These are phyloP conservation scores for Pythium dissotocum DNA, from an alignment of 352 stramenopile genomes.

Conservation along the genomic window DNA sequence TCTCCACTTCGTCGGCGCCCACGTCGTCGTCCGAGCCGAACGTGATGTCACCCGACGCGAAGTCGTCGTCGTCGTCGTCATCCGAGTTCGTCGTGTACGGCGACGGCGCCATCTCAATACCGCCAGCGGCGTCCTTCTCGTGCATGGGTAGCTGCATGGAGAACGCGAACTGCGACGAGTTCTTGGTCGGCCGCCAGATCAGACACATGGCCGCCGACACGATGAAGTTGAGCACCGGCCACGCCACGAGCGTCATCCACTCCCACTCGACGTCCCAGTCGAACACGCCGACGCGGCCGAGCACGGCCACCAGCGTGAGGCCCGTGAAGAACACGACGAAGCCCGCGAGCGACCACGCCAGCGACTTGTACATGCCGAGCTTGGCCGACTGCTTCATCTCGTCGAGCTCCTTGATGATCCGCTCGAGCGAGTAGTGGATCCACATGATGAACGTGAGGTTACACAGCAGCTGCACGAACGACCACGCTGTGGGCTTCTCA, in stretches of 20 bases:
- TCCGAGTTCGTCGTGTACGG: constrained; percentile 59
- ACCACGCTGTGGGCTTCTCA: constrained; percentile 79
- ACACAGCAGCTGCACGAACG: constrained; percentile 83
- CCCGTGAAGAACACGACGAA: constrained; percentile 91
- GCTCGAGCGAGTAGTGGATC: constrained; percentile 88
- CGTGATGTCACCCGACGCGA: constrained; percentile 36
- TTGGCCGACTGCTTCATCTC: constrained; percentile 91
- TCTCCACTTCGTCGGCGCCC: constrained; percentile 40
- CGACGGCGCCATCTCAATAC: constrained; percentile 57
- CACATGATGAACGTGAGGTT: constrained; percentile 91
- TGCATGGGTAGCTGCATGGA: constrained; percentile 85
- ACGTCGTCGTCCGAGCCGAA: constrained; percentile 57
- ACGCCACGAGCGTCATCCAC: constrained; percentile 91
- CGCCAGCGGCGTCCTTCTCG: constrained; percentile 44
- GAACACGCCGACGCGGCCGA: constrained; percentile 80
- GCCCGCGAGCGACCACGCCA: constrained; percentile 72
- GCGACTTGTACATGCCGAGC: constrained; percentile 85
- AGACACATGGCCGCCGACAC: constrained; percentile 88
- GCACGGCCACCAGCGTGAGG: constrained; percentile 83
- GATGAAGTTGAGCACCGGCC: constrained; percentile 91
- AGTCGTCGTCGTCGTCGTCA: constrained; percentile 45
- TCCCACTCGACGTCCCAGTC: constrained; percentile 91
- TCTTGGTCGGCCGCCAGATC: constrained; percentile 88
- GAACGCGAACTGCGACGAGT: constrained; percentile 84
- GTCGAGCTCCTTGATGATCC: constrained; percentile 73